These are phyloP conservation scores for Schizonepeta tenuifolia DNA, from an alignment of 257 asterid genomes.

Conservation along the genomic window DNA sequence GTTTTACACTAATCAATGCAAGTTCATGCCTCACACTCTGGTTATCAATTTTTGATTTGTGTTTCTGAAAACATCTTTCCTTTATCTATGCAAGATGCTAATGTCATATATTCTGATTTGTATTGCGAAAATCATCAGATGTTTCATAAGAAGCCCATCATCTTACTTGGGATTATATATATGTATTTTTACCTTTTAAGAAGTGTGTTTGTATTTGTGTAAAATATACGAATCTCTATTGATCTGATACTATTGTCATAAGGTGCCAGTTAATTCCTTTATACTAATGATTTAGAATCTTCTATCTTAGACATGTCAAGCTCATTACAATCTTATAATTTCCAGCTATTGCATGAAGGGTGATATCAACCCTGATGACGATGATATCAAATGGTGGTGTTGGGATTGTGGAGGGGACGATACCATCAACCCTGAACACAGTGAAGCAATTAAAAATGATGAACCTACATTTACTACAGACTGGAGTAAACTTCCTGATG, in stretches of 20 bases:
- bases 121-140: neutral
- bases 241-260: neutral
- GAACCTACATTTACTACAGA: neutral
- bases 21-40: neutral
- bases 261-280: no score
- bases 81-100: neutral
- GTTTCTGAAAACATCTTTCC: neutral
- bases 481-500: conserved; percentile 14
- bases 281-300: neutral
- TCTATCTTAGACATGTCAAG: neutral
- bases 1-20: neutral
- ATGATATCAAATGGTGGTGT: conserved; percentile 33
- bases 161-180: neutral
- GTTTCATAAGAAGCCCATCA: neutral
- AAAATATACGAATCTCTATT: no score
- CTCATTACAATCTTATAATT: neutral
- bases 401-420: conserved; percentile 30
- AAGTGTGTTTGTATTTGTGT: neutral
- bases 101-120: neutral
- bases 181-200: neutral
- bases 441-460: conserved; percentile 2
- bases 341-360: conserved; percentile 33
- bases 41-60: neutral
- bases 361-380: conserved; percentile 25
- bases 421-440: conserved; percentile 1